These are phyloP conservation scores for Pseudocercospora fuligena DNA, from an alignment of 2,329 filamentous ascomycete species.

Conservation along the genomic window DNA sequence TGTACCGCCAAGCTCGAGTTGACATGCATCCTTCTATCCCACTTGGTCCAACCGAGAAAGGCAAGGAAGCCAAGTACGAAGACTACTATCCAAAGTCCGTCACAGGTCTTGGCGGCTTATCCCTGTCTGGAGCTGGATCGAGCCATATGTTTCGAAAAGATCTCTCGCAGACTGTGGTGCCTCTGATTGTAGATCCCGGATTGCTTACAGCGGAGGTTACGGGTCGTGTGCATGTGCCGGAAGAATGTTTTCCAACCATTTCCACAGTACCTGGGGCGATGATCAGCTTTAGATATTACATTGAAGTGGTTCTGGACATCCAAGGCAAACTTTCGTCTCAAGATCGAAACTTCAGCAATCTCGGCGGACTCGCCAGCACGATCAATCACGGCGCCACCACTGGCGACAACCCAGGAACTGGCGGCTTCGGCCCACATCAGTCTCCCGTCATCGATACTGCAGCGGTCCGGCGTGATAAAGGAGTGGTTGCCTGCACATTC, in stretches of 20 bases:
- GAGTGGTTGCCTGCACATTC: slow-evolving; percentile 84
- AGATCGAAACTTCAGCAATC: slow-evolving; percentile 55
- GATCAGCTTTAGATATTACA: slow-evolving; percentile 92
- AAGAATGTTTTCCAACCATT: slow-evolving; percentile 91
- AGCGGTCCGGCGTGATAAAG: slow-evolving; percentile 82
- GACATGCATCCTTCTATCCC: slow-evolving; percentile 74
- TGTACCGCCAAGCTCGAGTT: slow-evolving; percentile 89
- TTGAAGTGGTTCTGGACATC: slow-evolving; percentile 91
- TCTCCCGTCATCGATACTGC: slow-evolving; percentile 84
- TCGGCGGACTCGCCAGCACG: slow-evolving; percentile 34
- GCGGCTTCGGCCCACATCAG: slow-evolving; percentile 21
- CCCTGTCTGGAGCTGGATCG: slow-evolving; percentile 81
- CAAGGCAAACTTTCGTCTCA: slow-evolving; percentile 83
- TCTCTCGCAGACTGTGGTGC: slow-evolving; percentile 83
- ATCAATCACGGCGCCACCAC: slow-evolving; percentile 19
- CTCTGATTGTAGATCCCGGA: slow-evolving; percentile 82
- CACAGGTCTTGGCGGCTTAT: slow-evolving; percentile 83
- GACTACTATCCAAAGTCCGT: slow-evolving; percentile 87
- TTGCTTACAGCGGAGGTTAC: slow-evolving; percentile 80
- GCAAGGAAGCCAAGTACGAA: slow-evolving; percentile 73
- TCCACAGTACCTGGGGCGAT: slow-evolving; percentile 86
- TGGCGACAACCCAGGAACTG: slow-evolving; percentile 18
- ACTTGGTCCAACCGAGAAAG: slow-evolving; percentile 65
- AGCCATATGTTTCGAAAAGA: slow-evolving; percentile 96
- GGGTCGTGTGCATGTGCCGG: slow-evolving; percentile 82